phyloP scores from a whole-genome alignment of 2,329 filamentous ascomycete species.

The Cytospora chrysosperma region DNA sequence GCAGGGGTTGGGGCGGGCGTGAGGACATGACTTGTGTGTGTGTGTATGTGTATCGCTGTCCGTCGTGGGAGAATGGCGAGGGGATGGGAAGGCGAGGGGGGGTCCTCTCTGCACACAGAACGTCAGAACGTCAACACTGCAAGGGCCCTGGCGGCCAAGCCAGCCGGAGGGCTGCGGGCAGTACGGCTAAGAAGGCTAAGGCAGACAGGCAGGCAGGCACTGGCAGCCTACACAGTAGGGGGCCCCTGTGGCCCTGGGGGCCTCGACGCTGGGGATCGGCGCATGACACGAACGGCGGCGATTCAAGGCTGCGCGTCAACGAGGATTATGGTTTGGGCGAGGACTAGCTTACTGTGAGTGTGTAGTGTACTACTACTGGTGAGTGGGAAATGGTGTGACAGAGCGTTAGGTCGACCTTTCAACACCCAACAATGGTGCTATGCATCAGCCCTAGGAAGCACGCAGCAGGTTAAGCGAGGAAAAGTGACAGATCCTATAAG shows the following conservation, averaged over 20 bases:
- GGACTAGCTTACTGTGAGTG: not conserved
- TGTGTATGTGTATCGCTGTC: not conserved
- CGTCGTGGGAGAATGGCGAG: not conserved
- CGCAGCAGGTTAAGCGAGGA: not conserved
- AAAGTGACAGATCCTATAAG: not conserved
- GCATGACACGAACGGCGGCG: not conserved
- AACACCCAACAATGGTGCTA: not conserved
- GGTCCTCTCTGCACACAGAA: not conserved
- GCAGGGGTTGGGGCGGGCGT: slow-evolving; percentile 19
- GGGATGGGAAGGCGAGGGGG: not conserved
- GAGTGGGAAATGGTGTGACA: not conserved
- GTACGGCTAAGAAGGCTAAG: not conserved
- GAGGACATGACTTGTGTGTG: slow-evolving; percentile 20
- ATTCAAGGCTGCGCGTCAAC: not conserved
- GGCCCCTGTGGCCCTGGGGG: no score
- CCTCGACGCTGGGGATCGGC: not conserved
- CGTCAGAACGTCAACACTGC: not conserved
- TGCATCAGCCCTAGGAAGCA: not conserved
- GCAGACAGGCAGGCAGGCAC: not conserved
- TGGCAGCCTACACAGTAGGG: not conserved
- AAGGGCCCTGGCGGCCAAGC: not conserved
- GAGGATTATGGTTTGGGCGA: not conserved
- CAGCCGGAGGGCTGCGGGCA: not conserved
- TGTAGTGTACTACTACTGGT: no score
- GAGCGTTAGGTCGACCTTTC: not conserved